A percentile compares a stretch with the other conserved stretches of the same genome.
These are phyloP conservation scores for Eimeria acervulina DNA, from an alignment of 169 alveolate species.

Conservation along the genomic window DNA sequence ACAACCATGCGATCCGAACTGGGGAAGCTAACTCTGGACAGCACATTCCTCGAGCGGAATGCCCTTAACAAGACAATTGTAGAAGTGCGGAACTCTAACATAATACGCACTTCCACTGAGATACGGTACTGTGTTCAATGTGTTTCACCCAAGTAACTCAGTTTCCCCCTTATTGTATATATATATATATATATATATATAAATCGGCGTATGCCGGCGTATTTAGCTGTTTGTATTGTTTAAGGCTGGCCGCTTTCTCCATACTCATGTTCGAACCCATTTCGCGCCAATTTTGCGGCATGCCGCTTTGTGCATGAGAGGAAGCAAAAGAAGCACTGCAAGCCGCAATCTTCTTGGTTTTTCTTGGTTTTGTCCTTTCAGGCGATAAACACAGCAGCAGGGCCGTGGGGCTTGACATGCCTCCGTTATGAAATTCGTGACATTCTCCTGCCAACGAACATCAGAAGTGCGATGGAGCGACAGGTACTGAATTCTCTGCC, in stretches of 20 bases:
- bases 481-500: conserved; percentile 67
- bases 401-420: conserved; percentile 97
- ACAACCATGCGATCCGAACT: conserved; percentile 98
- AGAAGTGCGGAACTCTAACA: conserved; percentile 85
- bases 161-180: neutral
- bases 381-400: conserved; percentile 93
- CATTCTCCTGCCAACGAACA: conserved; percentile 95
- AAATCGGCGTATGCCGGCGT: neutral
- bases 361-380: conserved; percentile 24
- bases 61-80: conserved; percentile 94
- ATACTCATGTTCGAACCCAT: too few relatives aligned
- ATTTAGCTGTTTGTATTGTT: neutral
- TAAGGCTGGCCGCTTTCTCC: neutral
- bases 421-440: conserved; percentile 96
- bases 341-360: neutral
- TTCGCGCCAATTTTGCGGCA: too few relatives aligned
- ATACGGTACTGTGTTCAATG: neutral
- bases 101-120: neutral
- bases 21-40: conserved; percentile 97
- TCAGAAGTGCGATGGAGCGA: conserved; percentile 96
- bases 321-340: neutral
- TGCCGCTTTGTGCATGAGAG: neutral
- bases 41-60: conserved; percentile 97
- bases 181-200: neutral
- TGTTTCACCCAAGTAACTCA: neutral